phyloP scores from a whole-genome alignment of 331 rosid genomes.

The Spiraea crenata region DNA sequence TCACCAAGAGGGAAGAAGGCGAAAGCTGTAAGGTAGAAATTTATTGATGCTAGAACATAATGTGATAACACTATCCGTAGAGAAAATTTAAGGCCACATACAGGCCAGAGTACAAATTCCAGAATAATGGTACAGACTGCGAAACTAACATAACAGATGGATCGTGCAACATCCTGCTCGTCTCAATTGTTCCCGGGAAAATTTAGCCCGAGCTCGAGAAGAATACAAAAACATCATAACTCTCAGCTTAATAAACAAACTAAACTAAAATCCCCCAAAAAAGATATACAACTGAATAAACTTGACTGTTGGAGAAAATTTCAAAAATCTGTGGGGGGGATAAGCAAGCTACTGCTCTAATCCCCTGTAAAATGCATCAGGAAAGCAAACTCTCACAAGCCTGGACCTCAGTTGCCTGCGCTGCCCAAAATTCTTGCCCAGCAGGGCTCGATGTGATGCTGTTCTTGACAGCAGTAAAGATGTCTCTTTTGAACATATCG shows the following conservation, averaged over 20 bases:
- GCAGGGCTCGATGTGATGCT: slow-evolving; percentile 44
- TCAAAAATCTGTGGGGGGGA: slow-evolving; percentile 6
- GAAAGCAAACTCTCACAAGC: slow-evolving; percentile 60
- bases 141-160: background rate
- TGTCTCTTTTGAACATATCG: slow-evolving; percentile 45
- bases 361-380: slow-evolving; percentile 3
- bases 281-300: slow-evolving; percentile 15
- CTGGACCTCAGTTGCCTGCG: slow-evolving; percentile 68
- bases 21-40: background rate
- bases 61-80: slow-evolving; percentile 6
- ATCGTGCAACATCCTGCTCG: background rate
- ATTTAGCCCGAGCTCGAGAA: slow-evolving; percentile 6
- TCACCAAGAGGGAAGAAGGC: background rate
- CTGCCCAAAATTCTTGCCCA: slow-evolving; percentile 56
- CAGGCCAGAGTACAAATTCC: background rate
- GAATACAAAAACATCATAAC: background rate
- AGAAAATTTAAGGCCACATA: slow-evolving; percentile 1
- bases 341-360: background rate
- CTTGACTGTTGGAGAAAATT: background rate
- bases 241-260: slow-evolving; percentile 14
- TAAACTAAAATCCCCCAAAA: slow-evolving; percentile 7
- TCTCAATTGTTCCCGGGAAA: background rate
- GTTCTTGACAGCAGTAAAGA: slow-evolving; percentile 45
- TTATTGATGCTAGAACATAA: background rate
- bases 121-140: slow-evolving; percentile 2